Evolutionary conservation across 108 stramenopile species (phyloP), one percentile per base, ranked within the genome.

Genomic region (Cylindrotheca fusiformis): DNA sequence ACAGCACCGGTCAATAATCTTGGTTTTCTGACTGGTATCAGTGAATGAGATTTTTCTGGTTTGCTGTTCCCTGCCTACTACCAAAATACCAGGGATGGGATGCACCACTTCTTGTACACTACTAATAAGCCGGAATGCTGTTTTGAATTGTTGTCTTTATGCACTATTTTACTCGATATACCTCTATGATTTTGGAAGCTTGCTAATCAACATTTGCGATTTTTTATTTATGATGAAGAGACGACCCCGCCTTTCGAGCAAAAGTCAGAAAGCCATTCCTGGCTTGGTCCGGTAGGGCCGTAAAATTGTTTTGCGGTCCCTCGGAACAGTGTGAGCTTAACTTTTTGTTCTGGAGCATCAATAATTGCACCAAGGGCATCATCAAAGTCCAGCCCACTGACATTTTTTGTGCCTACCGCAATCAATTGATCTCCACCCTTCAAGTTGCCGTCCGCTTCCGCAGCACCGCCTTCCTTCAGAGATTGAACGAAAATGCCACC

Each of bases 401-500:
- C 90, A 50, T 87, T 88, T 29, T 60, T 79, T 6, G 50, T 61
- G 4, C 85, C 83, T 18, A 94, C 93, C 1, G 82, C 76, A 0
- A 94, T 84, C 44, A 94, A 66, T 63, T 94, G 89, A 74, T 94
- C 93, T 27, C 90, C 93, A 19, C 77, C 68, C 62, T 73, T 54
- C 24, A 94, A 0, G 0, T 54, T 63, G 1, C 84, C 89, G 51
- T 82, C 74, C n/a, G 28, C 46, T 36, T 61, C 82, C 0, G 93
- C 90, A 44, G 64, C 65, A 48, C 85, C 83, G n/a, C 80, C 88
- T 33, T 85, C 85, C 18, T 76, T 74, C 18, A 94, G 53, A 51
- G 85, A 83, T 27, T 87, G 82, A 19, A 91, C 85, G 74, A 91
- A 94, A 29, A 94, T 88, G 4, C 93, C 93, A 28, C 90, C 93